Evolutionary conservation across 1,139 yeast genomes (phyloP), one percentile per base, ranked within the genome.

Genomic region (Suzukiozyma palmioleophila): DNA sequence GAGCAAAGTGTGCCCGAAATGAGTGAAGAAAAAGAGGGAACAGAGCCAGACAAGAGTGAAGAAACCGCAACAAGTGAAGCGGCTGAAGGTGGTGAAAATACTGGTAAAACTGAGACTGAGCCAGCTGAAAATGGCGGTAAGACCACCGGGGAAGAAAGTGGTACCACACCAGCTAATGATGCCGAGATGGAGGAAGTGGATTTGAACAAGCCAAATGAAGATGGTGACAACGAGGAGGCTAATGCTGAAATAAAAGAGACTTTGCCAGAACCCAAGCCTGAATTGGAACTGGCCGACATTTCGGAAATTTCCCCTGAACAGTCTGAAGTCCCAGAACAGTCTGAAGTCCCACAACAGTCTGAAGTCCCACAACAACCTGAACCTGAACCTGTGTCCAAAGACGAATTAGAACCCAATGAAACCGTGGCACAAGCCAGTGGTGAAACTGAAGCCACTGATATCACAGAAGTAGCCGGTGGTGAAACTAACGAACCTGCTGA

Each of bases 371-470:
- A 43, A 13, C 41, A 30, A 18, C 44, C 39, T 35, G 48, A 40
- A 56, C 60, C 39, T 32, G 39, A 51, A 18, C 44, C 39, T 35
- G 48, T 39, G 55, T 60, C 39, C 32, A 39, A 51, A 14, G 15
- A 29, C 7, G 15, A 29, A 26, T 38, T 11, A 15, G 37, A 38
- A 36, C 21, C 43, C 39, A 41, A 38, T 43, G 44, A 37, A 35
- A 18, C 43, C 35, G 36, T 21, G 27, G 32, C 35, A n/a, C 42
- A 39, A 33, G 14, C 37, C 10, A 32, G 24, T 21, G 39, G 12
- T 35, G 40, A 40, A 34, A 21, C 40, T 3, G 7, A 32, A 12
- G 33, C 26, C 11, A n/a, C n/a, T n/a, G 39, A 32, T 14, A 30
- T 25, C 25, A 32, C 22, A 10, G 39, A 35, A 11, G 26, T 28